Percentiles rank a stretch among this genome's conserved stretches.
phyloP scores from a whole-genome alignment of 1,284 basidiomycete species.

The Anthracocystis panici-leucophaei region DNA sequence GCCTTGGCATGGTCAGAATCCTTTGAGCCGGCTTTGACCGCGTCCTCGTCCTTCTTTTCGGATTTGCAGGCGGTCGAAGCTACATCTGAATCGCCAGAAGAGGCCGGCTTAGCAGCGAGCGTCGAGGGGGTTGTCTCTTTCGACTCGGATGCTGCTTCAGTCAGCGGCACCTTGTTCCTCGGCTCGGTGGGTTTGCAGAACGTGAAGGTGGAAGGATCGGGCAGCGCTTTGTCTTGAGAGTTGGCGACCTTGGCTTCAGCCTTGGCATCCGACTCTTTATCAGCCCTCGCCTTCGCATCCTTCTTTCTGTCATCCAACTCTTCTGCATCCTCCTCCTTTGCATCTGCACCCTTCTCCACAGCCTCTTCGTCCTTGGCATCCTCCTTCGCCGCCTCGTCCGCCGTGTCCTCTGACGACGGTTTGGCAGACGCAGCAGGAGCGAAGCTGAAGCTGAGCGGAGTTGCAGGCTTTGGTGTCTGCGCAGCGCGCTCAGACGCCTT shows the following conservation, averaged over 20 bases:
- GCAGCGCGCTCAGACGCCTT: constrained; percentile 1
- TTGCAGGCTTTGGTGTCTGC: not conserved
- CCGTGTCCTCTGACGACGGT: constrained; percentile 1
- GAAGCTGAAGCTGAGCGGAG: constrained; percentile 14
- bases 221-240: constrained; percentile 6
- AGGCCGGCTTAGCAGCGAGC: constrained; percentile 7
- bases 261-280: not conserved
- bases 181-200: constrained; percentile 43
- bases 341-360: constrained; percentile 1
- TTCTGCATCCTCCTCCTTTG: not conserved
- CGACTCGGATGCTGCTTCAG: constrained; percentile 4
- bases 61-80: not conserved
- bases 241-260: constrained; percentile 11
- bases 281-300: not conserved
- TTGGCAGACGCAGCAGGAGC: constrained; percentile 15
- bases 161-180: constrained; percentile 29
- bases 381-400: not conserved
- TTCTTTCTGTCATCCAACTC: not conserved
- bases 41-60: constrained; percentile 10
- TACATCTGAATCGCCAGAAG: constrained; percentile 10
- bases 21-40: constrained; percentile 5
- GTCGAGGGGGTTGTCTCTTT: not conserved
- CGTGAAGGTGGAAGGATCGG: constrained; percentile 24
- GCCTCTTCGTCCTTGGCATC: not conserved
- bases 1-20: constrained; percentile 5